These are phyloP conservation scores for Neonectria coccinea DNA, from an alignment of 2,329 filamentous ascomycete species.

Conservation along the genomic window DNA sequence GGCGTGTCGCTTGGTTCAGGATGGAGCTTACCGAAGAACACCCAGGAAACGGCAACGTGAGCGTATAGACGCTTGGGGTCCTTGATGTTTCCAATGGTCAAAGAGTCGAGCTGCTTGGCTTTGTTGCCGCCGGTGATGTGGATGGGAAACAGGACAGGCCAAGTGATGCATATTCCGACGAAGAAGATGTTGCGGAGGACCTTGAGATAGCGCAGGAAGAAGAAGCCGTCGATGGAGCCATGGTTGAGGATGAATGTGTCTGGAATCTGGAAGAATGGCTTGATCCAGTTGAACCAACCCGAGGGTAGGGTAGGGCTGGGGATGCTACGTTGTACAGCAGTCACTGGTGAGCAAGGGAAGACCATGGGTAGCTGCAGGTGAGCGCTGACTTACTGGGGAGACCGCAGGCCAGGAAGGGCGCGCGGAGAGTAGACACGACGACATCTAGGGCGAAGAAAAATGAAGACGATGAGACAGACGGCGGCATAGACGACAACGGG, in stretches of 20 bases:
- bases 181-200: conserved; percentile 86
- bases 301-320: conserved; percentile 69
- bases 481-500: conserved; percentile 64
- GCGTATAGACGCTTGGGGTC: conserved; percentile 77
- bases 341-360: neutral
- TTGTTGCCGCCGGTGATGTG: conserved; percentile 83
- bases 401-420: conserved; percentile 61
- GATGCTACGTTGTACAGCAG: conserved; percentile 53
- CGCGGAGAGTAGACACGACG: conserved; percentile 68
- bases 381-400: conserved; percentile 51
- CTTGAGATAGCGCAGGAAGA: conserved; percentile 79
- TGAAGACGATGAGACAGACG: conserved; percentile 64
- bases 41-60: conserved; percentile 82
- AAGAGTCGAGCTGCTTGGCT: conserved; percentile 75
- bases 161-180: conserved; percentile 85
- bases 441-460: conserved; percentile 59
- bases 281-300: conserved; percentile 76
- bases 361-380: conserved; percentile 4
- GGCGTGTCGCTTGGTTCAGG: neutral
- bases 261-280: conserved; percentile 72
- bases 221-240: conserved; percentile 91
- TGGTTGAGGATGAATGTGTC: conserved; percentile 89
- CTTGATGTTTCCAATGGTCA: conserved; percentile 83
- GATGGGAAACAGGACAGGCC: conserved; percentile 87
- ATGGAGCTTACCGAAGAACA: conserved; percentile 68